phyloP scores from a whole-genome alignment of 2,329 filamentous ascomycete genomes.

The Bipolaris sorokiniana region DNA sequence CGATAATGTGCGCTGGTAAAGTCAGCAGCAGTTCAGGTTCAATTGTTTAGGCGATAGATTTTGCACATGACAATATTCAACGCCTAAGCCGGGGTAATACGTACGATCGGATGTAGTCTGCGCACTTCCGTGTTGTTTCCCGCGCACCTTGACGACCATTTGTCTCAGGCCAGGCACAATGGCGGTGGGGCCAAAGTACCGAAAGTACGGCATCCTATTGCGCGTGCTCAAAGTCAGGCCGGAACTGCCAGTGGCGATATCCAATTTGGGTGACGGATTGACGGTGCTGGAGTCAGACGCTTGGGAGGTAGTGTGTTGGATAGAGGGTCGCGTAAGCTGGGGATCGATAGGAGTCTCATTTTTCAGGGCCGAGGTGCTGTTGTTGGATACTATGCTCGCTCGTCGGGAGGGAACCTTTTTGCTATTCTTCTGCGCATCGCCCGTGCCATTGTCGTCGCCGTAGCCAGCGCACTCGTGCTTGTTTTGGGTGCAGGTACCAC shows the following conservation, averaged over 20 bases:
- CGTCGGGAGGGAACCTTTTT: conserved; percentile 29
- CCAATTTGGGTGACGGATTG: conserved; percentile 27
- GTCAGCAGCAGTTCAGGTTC: conserved; percentile 6
- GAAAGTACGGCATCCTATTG: conserved; percentile 83
- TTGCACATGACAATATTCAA: not conserved
- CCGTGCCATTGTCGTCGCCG: conserved; percentile 42
- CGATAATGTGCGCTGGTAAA: conserved; percentile 29
- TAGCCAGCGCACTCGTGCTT: conserved; percentile 57
- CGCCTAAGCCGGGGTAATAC: conserved; percentile 5
- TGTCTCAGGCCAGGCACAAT: conserved; percentile 93
- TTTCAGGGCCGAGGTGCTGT: conserved; percentile 18
- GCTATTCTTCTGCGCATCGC: conserved; percentile 27
- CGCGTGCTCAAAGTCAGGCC: conserved; percentile 54
- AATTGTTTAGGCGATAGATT: too few species aligned
- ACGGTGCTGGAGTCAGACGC: conserved; percentile 29
- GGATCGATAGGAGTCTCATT: conserved; percentile 32
- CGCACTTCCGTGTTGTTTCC: conserved; percentile 65
- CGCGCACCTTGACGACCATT: conserved; percentile 81
- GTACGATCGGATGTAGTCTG: conserved; percentile 62
- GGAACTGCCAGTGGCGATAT: conserved; percentile 24
- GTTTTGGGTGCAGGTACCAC: conserved; percentile 56
- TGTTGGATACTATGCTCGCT: conserved; percentile 22
- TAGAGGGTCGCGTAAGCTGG: conserved; percentile 34
- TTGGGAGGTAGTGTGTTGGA: conserved; percentile 31
- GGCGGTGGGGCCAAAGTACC: conserved; percentile 88